Conservation (phyloP, 345 rosid species). For the Isatis tinctoria region DNA sequence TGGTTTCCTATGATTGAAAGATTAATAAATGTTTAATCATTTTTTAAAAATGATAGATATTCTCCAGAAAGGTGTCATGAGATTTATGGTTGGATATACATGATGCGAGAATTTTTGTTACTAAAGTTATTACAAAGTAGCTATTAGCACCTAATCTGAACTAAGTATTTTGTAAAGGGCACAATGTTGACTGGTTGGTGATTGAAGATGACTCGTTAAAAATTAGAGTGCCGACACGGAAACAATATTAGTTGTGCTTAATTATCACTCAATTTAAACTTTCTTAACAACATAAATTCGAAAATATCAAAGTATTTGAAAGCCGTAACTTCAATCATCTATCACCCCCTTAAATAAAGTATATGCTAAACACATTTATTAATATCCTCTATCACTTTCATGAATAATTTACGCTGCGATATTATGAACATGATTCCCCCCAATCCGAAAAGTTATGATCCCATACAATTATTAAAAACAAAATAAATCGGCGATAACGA, state of each 20-base stretch:
- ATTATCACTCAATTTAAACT: not conserved
- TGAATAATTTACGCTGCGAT: conserved; percentile 7
- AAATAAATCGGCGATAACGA: conserved; percentile 10
- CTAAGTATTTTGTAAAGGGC: conserved; percentile 7
- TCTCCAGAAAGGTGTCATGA: conserved; percentile 15
- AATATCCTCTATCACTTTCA: conserved; percentile 19
- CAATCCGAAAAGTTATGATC: conserved; percentile 18
- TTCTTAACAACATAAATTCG: not conserved
- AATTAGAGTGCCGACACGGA: conserved; percentile 1
- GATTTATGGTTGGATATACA: conserved; percentile 2
- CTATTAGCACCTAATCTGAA: conserved; percentile 19
- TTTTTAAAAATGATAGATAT: not conserved
- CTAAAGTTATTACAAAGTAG: conserved; percentile 15
- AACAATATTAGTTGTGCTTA: not conserved
- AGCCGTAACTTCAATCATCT: conserved; percentile 25
- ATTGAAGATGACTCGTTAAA: conserved; percentile 21
- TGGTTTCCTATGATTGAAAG: not conserved
- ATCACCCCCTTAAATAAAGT: conserved; percentile 18
- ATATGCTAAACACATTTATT: conserved; percentile 28
- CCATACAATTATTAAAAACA: not conserved
- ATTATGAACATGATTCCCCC: conserved; percentile 26
- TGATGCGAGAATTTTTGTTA: conserved; percentile 14
- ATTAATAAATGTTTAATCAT: conserved; percentile 4
- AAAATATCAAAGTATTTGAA: not conserved
- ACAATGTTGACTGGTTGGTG: conserved; percentile 20